phyloP scores from a whole-genome alignment of 2,329 filamentous ascomycete genomes.

The Cyanodermella asteris region DNA sequence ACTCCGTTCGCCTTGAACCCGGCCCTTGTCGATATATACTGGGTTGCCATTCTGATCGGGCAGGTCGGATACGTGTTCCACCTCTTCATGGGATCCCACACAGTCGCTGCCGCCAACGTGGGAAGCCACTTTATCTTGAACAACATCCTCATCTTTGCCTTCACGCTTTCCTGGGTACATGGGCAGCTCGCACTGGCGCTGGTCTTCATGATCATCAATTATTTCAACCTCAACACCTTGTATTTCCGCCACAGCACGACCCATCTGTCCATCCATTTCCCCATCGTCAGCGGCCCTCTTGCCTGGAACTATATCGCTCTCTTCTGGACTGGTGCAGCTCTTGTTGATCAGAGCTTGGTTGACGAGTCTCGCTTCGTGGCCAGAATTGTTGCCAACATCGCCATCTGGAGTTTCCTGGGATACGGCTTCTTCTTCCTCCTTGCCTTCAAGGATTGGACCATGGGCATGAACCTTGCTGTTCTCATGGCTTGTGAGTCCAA shows the following conservation, averaged over 20 bases:
- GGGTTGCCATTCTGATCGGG: slow-evolving; percentile 52
- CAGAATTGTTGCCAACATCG: slow-evolving; percentile 66
- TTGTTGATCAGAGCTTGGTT: slow-evolving; percentile 46
- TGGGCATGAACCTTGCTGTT: slow-evolving; percentile 59
- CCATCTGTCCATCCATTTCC: slow-evolving; percentile 52
- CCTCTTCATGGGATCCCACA: slow-evolving; percentile 46
- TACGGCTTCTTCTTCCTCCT: slow-evolving; percentile 59
- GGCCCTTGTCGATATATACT: slow-evolving; percentile 47
- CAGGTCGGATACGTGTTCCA: slow-evolving; percentile 57
- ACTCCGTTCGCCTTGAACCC: slow-evolving; percentile 60
- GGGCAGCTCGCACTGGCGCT: slow-evolving; percentile 55
- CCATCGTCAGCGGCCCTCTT: slow-evolving; percentile 54
- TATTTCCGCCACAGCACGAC: slow-evolving; percentile 63
- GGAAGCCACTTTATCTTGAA: slow-evolving; percentile 69
- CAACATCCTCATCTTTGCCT: slow-evolving; percentile 64
- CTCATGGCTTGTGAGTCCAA: slow-evolving; percentile 40
- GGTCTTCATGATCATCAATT: slow-evolving; percentile 56
- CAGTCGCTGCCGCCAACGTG: slow-evolving; percentile 48
- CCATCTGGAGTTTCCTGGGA: slow-evolving; percentile 63
- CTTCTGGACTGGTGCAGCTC: slow-evolving; percentile 75
- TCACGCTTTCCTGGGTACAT: slow-evolving; percentile 64
- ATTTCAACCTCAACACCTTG: slow-evolving; percentile 54
- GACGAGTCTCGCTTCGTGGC: too few species aligned
- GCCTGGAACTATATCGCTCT: slow-evolving; percentile 73
- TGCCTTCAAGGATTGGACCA: slow-evolving; percentile 51